Conservation (phyloP, 495 filamentous ascomycete species). For the Melanomma pulvis-pyrius region DNA sequence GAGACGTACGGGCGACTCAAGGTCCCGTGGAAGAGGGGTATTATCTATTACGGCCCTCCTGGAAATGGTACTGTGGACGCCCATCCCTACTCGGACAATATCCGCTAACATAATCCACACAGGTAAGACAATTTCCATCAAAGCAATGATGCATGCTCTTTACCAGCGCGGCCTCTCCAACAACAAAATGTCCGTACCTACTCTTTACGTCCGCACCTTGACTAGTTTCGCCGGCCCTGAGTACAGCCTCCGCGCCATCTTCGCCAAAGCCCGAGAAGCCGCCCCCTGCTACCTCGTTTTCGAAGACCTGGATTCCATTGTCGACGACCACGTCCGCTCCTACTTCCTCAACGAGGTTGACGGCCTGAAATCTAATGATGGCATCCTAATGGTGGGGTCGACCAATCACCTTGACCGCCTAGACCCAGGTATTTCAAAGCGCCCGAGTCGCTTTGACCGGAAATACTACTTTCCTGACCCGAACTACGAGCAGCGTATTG, state of each 20-base stretch:
- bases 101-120: neutral
- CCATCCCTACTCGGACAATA: neutral
- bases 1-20: slow-evolving; percentile 59
- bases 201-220: slow-evolving; percentile 46
- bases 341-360: slow-evolving; percentile 51
- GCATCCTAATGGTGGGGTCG: slow-evolving; percentile 50
- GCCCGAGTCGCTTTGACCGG: slow-evolving; percentile 47
- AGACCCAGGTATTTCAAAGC: slow-evolving; percentile 48
- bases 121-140: slow-evolving; percentile 45
- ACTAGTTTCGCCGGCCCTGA: slow-evolving; percentile 42
- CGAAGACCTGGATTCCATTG: slow-evolving; percentile 49
- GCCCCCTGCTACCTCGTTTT: slow-evolving; percentile 50
- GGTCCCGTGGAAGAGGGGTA: slow-evolving; percentile 65
- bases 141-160: slow-evolving; percentile 48
- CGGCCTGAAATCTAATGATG: slow-evolving; percentile 46
- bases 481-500: slow-evolving; percentile 36
- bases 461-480: slow-evolving; percentile 49
- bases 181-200: slow-evolving; percentile 41
- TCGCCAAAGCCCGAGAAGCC: slow-evolving; percentile 42
- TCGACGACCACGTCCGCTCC: slow-evolving; percentile 43
- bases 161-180: slow-evolving; percentile 37
- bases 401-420: slow-evolving; percentile 49
- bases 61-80: slow-evolving; percentile 46
- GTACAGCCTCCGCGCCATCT: slow-evolving; percentile 43
- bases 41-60: slow-evolving; percentile 63